phyloP scores from a whole-genome alignment of 495 filamentous ascomycete genomes.

The Penicillium fimorum region DNA sequence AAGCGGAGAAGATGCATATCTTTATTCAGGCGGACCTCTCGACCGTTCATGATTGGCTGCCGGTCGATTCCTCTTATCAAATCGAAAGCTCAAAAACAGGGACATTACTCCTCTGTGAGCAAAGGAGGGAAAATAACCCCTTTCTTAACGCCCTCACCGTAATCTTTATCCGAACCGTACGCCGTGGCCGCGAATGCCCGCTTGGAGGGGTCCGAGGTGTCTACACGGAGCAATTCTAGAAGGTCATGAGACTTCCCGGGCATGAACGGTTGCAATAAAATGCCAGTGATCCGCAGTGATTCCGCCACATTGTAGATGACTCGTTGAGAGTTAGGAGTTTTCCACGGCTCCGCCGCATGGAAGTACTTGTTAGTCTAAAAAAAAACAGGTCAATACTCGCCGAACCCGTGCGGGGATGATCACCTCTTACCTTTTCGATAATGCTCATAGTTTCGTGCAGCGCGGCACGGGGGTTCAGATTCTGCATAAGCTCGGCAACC shows the following conservation, averaged over 20 bases:
- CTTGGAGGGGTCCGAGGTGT: slow-evolving; percentile 38
- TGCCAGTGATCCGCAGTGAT: slow-evolving; percentile 74
- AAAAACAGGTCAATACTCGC: slow-evolving; percentile 14
- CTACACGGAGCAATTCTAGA: slow-evolving; percentile 75
- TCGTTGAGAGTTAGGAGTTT: slow-evolving; percentile 43
- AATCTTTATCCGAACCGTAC: slow-evolving; percentile 60
- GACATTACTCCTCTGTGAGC: slow-evolving; percentile 43
- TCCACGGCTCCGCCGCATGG: slow-evolving; percentile 58
- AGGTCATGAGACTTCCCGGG: slow-evolving; percentile 72
- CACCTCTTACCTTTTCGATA: slow-evolving; percentile 51
- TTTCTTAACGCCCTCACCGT: slow-evolving; percentile 58
- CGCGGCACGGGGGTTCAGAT: slow-evolving; percentile 61
- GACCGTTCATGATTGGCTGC: slow-evolving; percentile 25
- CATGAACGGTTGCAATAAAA: slow-evolving; percentile 89
- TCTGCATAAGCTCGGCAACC: slow-evolving; percentile 59
- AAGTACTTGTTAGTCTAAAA: slow-evolving; percentile 72
- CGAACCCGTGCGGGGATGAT: slow-evolving; percentile 14
- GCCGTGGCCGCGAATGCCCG: slow-evolving; percentile 57
- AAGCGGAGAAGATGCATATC: slow-evolving; percentile 29
- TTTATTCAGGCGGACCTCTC: slow-evolving; percentile 15
- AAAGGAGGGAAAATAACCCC: slow-evolving; percentile 57
- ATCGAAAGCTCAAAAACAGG: slow-evolving; percentile 23
- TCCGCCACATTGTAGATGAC: slow-evolving; percentile 72
- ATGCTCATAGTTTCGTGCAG: slow-evolving; percentile 64
- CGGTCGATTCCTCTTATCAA: slow-evolving; percentile 33